phyloP scores from a whole-genome alignment of 352 stramenopile species.

The Globisporangium polare region DNA sequence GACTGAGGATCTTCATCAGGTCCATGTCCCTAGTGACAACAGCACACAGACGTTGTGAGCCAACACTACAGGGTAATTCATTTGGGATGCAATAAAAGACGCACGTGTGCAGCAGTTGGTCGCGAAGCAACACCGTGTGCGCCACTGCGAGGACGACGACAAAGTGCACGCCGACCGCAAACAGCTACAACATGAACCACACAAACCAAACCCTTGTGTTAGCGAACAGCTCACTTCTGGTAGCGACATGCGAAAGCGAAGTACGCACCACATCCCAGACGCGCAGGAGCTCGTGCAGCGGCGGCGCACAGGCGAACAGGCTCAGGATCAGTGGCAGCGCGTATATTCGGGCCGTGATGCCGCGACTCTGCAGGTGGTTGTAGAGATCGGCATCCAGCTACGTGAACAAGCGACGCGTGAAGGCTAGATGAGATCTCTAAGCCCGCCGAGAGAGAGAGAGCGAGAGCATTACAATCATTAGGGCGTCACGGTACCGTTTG shows the following conservation, averaged over 20 bases:
- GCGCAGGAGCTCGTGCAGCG: constrained; percentile 81
- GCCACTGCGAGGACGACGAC: constrained; percentile 87
- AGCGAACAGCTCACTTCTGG: neutral
- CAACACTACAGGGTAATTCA: too few relatives aligned
- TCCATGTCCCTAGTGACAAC: constrained; percentile 62
- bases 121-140: constrained; percentile 84
- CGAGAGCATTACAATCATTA: neutral
- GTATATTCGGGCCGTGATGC: constrained; percentile 85
- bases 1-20: constrained; percentile 87
- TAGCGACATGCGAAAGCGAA: constrained; percentile 2
- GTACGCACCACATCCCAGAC: constrained; percentile 87
- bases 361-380: constrained; percentile 62
- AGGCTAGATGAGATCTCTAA: neutral
- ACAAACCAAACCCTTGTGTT: neutral
- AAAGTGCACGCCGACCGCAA: constrained; percentile 90
- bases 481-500: constrained; percentile 37
- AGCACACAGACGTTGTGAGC: neutral
- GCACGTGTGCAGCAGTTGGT: constrained; percentile 76
- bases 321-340: constrained; percentile 86
- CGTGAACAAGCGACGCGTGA: neutral
- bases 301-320: constrained; percentile 88
- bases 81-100: constrained; percentile 6
- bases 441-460: neutral
- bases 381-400: constrained; percentile 78
- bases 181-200: constrained; percentile 41